These are phyloP conservation scores for Dioscorea zingiberensis DNA, from an alignment of 106 monocot genomes.

Conservation along the genomic window DNA sequence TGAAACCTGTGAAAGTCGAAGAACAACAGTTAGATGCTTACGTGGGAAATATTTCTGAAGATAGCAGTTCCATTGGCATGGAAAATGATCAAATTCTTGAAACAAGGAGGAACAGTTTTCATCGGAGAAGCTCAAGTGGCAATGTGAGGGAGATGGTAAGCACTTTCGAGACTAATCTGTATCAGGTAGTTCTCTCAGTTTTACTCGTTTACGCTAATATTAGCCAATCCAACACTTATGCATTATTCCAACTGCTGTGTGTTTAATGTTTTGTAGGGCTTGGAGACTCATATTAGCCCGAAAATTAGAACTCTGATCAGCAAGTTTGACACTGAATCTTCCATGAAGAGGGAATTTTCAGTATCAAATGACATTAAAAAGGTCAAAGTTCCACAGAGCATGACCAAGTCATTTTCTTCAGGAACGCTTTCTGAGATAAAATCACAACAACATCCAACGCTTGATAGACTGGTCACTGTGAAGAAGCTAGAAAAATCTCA, in stretches of 20 bases:
- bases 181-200: slow-evolving; percentile 32
- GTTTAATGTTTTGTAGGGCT: slow-evolving; percentile 20
- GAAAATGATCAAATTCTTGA: slow-evolving; percentile 1
- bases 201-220: no score
- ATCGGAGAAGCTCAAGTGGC: slow-evolving; percentile 6
- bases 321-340: slow-evolving; percentile 17
- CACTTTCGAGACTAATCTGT: slow-evolving; percentile 35
- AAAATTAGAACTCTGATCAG: slow-evolving; percentile 2
- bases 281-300: neutral
- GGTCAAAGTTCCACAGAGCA: slow-evolving; percentile 8
- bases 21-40: no score
- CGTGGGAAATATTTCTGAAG: slow-evolving; percentile 8
- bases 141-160: slow-evolving; percentile 46
- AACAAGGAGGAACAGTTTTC: slow-evolving; percentile 6
- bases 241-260: no score
- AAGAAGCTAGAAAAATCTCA: slow-evolving; percentile 17
- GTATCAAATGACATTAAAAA: slow-evolving; percentile 14
- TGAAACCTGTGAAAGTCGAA: no score
- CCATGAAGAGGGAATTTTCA: slow-evolving; percentile 10
- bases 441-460: neutral
- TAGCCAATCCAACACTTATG: no score
- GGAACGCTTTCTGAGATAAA: slow-evolving; percentile 35
- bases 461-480: neutral
- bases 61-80: slow-evolving; percentile 9
- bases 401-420: slow-evolving; percentile 50